Evolutionary conservation across 176 grass and related monocot genomes (phyloP), one percentile per base, ranked within the genome.

Genomic region (Urochloa ruziziensis): DNA sequence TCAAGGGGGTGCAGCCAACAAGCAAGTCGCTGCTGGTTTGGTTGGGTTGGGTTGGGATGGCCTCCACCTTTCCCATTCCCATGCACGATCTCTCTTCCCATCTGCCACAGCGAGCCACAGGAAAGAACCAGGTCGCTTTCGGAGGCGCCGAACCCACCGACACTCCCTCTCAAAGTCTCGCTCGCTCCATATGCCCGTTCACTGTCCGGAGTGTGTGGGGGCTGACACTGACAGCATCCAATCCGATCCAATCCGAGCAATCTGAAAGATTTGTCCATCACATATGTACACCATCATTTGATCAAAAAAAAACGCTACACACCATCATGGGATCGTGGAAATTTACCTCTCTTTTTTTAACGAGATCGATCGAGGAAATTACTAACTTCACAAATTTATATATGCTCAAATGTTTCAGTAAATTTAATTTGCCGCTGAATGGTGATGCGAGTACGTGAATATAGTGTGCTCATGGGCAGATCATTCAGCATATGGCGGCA

Each of bases 31-130:
- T 81, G 80, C 44, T 69, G 43, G n/a, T n/a, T n/a, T 9, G 39
- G 16, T 51, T 17, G 47, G 4, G 79, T 82, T 87, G 73, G 80
- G 73, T 71, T 64, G 14, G 73, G 73, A 54, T 51, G 39, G 65
- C 48, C 47, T 80, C 75, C 86, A 88, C 58, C 80, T 62, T 34
- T 32, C 28, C 8, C 27, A 28, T 13, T 9, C 49, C 53, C 21
- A 10, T 56, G 21, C 53, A 54, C 2, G 19, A 3, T 15, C 16
- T 15, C 23, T 51, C 15, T 18, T 12, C 79, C n/a, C n/a, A 28
- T 46, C n/a, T n/a, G n/a, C n/a, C n/a, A n/a, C n/a, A n/a, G 67
- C 21, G 17, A 23, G 5, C 46, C 13, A 48, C 46, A 4, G 4
- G 15, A 13, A 4, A 54, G 7, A 1, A 25, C 12, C 7, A 23